Evolutionary conservation across 352 stramenopile genomes (phyloP), one percentile per base, ranked within the genome.

Genomic region (Pythium sp.): DNA sequence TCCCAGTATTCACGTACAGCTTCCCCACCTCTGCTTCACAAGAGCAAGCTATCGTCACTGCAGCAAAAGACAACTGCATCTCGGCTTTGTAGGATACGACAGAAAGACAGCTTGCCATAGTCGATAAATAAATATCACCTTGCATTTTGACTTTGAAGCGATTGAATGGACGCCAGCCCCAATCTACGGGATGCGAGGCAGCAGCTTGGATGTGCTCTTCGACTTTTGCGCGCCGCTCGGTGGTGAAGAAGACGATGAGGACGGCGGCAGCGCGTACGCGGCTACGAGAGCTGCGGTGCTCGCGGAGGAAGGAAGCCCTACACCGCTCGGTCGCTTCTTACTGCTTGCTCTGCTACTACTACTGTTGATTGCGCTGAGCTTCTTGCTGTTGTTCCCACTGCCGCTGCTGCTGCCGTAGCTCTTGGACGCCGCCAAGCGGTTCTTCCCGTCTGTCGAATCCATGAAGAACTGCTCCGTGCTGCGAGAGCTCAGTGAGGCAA

Each of bases 1-100:
- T 94, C 69, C 86, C 84, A 24, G 76, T 94, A 56, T 94, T 84
- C 72, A 68, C 91, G 60, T 94, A 94, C 69, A 72, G 78, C 62
- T 91, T 94, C 41, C 75, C 82, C 14, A 64, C 64, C 9, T 14
- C 47, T 5, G 12, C 51, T 1, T 15, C 36, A 3, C 26, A 22
- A 43, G 36, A 43, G 11, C 1, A 4, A 20, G 3, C 11, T 18
- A 8, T n/a, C 28, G 20, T 32, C 46, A 32, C 30, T 61, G 20
- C 7, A 28, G 55, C 15, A 32, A 62, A 22, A 18, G 56, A 49
- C 11, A 47, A 15, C 6, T 47, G 56, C 20, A 24, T 62, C n/a
- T 62, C 56, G n/a, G 20, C 56, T 47, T 38, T 62, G 32, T 62
- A 62, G 56, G 38, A 46, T 28, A 5, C 2, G 30, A 32, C 30